phyloP scores from a whole-genome alignment of 768 basidiomycete genomes.

The Rhizopogon vinicolor region DNA sequence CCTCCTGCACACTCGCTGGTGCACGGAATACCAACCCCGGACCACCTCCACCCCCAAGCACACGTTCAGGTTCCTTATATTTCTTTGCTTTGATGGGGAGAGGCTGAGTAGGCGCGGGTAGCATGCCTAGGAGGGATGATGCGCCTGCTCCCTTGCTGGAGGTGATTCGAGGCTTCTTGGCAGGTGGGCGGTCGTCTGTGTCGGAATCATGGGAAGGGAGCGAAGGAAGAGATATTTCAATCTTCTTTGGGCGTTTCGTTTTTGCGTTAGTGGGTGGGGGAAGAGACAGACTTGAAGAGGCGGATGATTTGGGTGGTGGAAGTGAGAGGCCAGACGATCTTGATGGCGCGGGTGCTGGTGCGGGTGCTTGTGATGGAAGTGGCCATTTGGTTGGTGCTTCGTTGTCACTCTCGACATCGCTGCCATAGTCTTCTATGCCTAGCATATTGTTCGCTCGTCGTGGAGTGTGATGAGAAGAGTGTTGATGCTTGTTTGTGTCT shows the following conservation, averaged over 20 bases:
- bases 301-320: slow-evolving; percentile 26
- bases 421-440: slow-evolving; percentile 75
- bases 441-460: slow-evolving; percentile 44
- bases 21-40: slow-evolving; percentile 59
- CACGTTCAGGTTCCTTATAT: slow-evolving; percentile 40
- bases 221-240: slow-evolving; percentile 33
- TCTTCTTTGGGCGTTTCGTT: slow-evolving; percentile 40
- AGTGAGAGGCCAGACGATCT: slow-evolving; percentile 30
- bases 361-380: slow-evolving; percentile 4
- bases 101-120: slow-evolving; percentile 66
- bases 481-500: background rate
- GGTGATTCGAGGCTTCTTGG: slow-evolving; percentile 54
- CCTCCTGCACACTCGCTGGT: slow-evolving; percentile 11
- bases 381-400: slow-evolving; percentile 19
- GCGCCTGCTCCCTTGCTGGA: slow-evolving; percentile 39
- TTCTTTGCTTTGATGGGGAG: slow-evolving; percentile 31
- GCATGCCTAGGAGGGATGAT: slow-evolving; percentile 66
- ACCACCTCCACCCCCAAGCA: slow-evolving; percentile 61
- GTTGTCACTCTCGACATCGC: slow-evolving; percentile 58
- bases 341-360: slow-evolving; percentile 20
- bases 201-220: slow-evolving; percentile 31
- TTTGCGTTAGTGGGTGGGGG: slow-evolving; percentile 28
- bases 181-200: slow-evolving; percentile 46
- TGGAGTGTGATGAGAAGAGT: background rate
- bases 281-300: slow-evolving; percentile 22